phyloP scores from a whole-genome alignment of 2,329 filamentous ascomycete species.

The Leptographium wingfieldii region DNA sequence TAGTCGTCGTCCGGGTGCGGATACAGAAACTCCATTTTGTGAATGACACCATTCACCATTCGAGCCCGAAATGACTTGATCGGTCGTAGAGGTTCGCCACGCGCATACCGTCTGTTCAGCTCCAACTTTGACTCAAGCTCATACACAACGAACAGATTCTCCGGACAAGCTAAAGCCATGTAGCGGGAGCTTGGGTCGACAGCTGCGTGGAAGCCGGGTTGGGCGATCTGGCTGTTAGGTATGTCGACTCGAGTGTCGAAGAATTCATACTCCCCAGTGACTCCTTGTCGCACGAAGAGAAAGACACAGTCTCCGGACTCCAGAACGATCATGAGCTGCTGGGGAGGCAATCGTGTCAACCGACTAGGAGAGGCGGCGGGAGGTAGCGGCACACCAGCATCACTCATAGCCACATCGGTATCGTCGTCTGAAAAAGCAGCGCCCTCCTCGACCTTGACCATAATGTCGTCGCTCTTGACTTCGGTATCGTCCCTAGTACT shows the following conservation, averaged over 20 bases:
- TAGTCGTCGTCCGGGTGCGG: constrained; percentile 53
- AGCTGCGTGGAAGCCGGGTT: constrained; percentile 53
- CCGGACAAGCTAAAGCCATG: constrained; percentile 57
- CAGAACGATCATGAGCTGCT: constrained; percentile 66
- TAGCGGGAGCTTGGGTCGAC: constrained; percentile 65
- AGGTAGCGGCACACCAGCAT: neutral
- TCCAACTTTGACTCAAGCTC: constrained; percentile 45
- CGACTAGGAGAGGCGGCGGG: neutral
- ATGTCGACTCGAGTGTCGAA: constrained; percentile 45
- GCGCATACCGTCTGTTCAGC: constrained; percentile 37
- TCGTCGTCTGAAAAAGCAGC: neutral
- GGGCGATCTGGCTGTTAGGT: constrained; percentile 43
- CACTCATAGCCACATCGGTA: constrained; percentile 4
- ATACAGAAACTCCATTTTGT: constrained; percentile 77
- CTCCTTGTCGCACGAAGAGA: constrained; percentile 46
- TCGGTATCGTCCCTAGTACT: constrained; percentile 19
- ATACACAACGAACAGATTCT: constrained; percentile 59
- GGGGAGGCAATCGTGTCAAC: constrained; percentile 48
- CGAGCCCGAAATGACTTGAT: constrained; percentile 36
- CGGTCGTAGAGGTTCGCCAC: constrained; percentile 37
- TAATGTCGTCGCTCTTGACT: neutral
- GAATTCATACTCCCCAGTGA: constrained; percentile 42
- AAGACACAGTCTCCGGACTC: constrained; percentile 65
- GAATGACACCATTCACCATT: constrained; percentile 56
- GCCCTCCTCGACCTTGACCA: constrained; percentile 6